Evolutionary conservation across 345 rosid genomes (phyloP).

Genomic region (Lumnitzera racemosa): DNA sequence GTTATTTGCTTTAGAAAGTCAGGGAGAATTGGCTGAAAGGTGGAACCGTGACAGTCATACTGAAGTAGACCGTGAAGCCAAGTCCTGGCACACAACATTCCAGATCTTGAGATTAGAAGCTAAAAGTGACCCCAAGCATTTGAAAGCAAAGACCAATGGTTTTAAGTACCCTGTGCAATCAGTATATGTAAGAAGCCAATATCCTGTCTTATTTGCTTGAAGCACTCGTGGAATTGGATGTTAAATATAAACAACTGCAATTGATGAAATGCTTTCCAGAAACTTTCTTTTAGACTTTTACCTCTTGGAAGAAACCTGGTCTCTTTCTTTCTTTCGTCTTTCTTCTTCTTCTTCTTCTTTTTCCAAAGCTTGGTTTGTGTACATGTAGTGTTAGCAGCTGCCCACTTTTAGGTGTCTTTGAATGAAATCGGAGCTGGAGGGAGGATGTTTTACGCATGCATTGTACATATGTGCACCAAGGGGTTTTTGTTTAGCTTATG

Average conservation of each 20-base stretch:
- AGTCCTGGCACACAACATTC: conserved; percentile 85
- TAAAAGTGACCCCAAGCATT: conserved; percentile 28
- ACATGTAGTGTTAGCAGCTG: background rate
- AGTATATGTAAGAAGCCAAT: conserved; percentile 42
- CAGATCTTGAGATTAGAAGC: conserved; percentile 55
- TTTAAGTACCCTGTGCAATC: conserved; percentile 64
- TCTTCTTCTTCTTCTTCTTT: background rate
- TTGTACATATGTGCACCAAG: too few species aligned
- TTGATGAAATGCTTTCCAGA: too few species aligned
- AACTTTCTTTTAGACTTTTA: too few species aligned
- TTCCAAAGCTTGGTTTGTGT: background rate
- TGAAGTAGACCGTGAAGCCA: conserved; percentile 56
- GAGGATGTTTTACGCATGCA: too few species aligned
- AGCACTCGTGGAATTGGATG: too few species aligned
- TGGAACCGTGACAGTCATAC: conserved; percentile 39
- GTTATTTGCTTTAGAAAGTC: conserved; percentile 96
- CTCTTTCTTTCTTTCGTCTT: too few species aligned
- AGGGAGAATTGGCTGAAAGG: conserved; percentile 56
- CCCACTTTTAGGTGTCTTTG: too few species aligned
- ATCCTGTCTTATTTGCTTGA: too few species aligned
- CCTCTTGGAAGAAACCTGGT: background rate
- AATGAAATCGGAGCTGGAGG: too few species aligned
- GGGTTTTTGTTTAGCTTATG: too few species aligned
- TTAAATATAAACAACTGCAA: too few species aligned
- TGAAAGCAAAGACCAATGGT: conserved; percentile 29